Evolutionary conservation across 768 basidiomycete genomes (phyloP).

Genomic region (Tephrocybe sp.): DNA sequence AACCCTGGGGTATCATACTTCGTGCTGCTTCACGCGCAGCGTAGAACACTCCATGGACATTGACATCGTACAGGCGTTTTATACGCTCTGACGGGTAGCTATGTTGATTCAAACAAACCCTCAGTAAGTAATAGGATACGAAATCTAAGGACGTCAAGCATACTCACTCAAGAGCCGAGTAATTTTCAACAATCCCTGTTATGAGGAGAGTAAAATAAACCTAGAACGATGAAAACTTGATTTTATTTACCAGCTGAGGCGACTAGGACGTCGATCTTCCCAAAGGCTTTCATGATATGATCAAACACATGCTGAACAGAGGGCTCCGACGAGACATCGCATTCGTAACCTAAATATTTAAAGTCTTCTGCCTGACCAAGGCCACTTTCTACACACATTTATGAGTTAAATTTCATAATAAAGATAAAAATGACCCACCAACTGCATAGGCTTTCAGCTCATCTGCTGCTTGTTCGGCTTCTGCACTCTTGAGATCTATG

Average conservation of each 20-base stretch:
- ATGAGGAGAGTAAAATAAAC: not conserved
- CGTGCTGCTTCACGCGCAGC: conserved; percentile 96
- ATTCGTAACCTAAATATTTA: conserved; percentile 72
- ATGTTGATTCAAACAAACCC: conserved; percentile 10
- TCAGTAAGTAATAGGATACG: not conserved
- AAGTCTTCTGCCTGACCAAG: conserved; percentile 54
- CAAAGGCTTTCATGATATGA: conserved; percentile 59
- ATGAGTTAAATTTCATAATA: conserved; percentile 2
- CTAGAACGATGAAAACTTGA: not conserved
- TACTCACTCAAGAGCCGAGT: conserved; percentile 78
- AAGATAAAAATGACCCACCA: conserved; percentile 7
- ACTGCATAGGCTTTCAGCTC: conserved; percentile 48
- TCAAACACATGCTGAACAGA: conserved; percentile 74
- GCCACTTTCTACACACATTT: conserved; percentile 46
- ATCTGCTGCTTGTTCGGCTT: conserved; percentile 63
- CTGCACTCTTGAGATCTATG: conserved; percentile 73
- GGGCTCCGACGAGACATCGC: conserved; percentile 83
- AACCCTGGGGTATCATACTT: conserved; percentile 80
- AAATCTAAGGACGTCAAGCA: not conserved
- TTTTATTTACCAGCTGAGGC: conserved; percentile 73
- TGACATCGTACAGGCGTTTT: conserved; percentile 84
- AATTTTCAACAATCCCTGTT: conserved; percentile 84
- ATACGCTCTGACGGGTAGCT: conserved; percentile 88
- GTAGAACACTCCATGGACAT: conserved; percentile 92
- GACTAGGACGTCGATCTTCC: conserved; percentile 78